Evolutionary conservation across 1,284 basidiomycete genomes (phyloP), one percentile per base, ranked within the genome.

Genomic region (Hemileccinum hortonii): DNA sequence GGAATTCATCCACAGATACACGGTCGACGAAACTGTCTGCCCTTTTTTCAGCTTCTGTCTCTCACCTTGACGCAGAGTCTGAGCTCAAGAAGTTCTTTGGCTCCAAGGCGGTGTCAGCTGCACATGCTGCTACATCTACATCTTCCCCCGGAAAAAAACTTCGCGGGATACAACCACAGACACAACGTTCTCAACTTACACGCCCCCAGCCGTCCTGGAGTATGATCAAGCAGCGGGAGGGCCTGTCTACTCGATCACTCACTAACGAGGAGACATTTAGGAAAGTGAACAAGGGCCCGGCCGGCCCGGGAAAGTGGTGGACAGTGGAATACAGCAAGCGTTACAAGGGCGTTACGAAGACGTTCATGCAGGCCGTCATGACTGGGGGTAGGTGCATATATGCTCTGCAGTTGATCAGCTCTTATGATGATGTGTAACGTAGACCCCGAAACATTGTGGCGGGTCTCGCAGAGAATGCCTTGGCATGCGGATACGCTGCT

Each of bases 1-100:
- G 59, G 9, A 56, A 58, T 9, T 52, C 65, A 1, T 50, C 60
- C 32, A 33, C 45, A 0, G 50, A 57, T 18, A 18, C 33, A 16
- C 49, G 36, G 3, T 49, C 50, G 16, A 36, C 67, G 63, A 70
- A 73, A 11, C 71, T 87, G 12, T 73, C 83, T 5, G 69, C 78
- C 32, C 78, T 95, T 1, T 77, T 96, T 6, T 75, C 86, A 0
- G 84, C 94, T 6, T 92, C 90, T 1, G 73, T 87, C 1, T 76
- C 86, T 48, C 80, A 92, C 61, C 82, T 97, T 16, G 93, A 97
- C 56, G 79, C 86, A 11, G 92, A 95, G 52, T 86, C 86, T 0
- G 94, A 98, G 68, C 81, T 97, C 70, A 85, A 89, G 52, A 87
- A 84, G 57, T 95, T 97, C 78, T 98, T 98, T 63, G 94, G 94